Evolutionary conservation across 2,329 filamentous ascomycete species (phyloP).

Genomic region (Gnomoniopsis smithogilvyi): DNA sequence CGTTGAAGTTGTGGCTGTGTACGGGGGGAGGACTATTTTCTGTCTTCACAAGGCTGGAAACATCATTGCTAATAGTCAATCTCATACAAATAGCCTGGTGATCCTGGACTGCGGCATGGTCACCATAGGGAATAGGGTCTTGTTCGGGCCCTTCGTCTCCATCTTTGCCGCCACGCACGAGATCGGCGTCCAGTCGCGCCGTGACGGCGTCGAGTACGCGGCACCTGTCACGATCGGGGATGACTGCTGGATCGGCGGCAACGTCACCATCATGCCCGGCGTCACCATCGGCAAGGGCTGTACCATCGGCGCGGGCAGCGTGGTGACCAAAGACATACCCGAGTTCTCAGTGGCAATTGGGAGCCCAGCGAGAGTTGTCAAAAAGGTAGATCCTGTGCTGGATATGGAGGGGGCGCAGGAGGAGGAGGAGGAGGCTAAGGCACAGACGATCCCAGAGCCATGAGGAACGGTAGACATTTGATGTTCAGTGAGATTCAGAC

Average conservation of each 20-base stretch:
- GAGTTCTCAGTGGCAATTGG: conserved; percentile 47
- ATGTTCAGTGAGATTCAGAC: neutral
- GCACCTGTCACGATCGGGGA: conserved; percentile 45
- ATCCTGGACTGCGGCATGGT: conserved; percentile 74
- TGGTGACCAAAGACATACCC: conserved; percentile 49
- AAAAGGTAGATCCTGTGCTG: conserved; percentile 38
- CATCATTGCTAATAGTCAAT: neutral
- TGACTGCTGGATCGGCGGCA: conserved; percentile 54
- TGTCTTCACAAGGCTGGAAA: too few species aligned
- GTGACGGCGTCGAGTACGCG: conserved; percentile 46
- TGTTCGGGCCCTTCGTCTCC: conserved; percentile 69
- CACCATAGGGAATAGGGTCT: conserved; percentile 64
- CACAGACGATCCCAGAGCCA: conserved; percentile 2
- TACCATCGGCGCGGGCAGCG: conserved; percentile 46
- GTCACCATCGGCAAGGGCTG: conserved; percentile 51
- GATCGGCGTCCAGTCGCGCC: conserved; percentile 51
- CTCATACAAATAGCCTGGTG: conserved; percentile 37
- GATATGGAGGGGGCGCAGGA: conserved; percentile 23
- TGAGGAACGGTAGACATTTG: neutral
- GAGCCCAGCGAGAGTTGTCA: conserved; percentile 45
- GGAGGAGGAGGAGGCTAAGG: neutral
- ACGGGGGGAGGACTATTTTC: too few species aligned
- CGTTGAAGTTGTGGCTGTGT: too few species aligned
- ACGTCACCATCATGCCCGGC: conserved; percentile 47
- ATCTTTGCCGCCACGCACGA: conserved; percentile 73